These are phyloP conservation scores for Podospora conica DNA, from an alignment of 495 filamentous ascomycete species.

Conservation along the genomic window DNA sequence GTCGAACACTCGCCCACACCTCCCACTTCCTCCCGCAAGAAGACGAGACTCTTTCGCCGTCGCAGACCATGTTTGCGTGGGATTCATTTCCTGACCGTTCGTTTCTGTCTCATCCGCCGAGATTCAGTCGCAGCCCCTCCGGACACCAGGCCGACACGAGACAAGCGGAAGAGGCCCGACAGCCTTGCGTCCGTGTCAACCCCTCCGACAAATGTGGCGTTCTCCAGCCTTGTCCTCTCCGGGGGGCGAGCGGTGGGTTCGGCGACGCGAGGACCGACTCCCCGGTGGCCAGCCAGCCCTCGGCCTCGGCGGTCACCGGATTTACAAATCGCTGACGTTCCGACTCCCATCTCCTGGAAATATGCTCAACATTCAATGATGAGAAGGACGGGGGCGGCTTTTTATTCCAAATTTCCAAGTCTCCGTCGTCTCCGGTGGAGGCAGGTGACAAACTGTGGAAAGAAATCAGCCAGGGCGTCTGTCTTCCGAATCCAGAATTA, in stretches of 20 bases:
- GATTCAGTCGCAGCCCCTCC: background rate
- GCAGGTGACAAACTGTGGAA: background rate
- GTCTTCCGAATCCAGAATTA: background rate
- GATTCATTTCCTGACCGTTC: background rate
- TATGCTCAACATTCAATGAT: background rate
- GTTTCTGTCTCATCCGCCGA: background rate
- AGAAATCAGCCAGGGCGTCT: background rate
- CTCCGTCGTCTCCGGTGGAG: background rate
- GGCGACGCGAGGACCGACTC: background rate
- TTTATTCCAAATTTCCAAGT: background rate
- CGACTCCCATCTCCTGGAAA: background rate
- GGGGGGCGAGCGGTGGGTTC: background rate
- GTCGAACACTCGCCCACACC: background rate
- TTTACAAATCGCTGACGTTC: background rate
- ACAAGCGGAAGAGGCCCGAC: background rate
- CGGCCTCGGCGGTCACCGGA: background rate
- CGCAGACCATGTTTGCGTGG: background rate
- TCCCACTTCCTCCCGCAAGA: background rate
- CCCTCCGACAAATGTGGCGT: background rate
- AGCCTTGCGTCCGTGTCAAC: background rate
- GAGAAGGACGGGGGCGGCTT: background rate
- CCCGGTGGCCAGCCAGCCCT: background rate
- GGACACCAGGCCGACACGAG: background rate
- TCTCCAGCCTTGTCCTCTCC: background rate
- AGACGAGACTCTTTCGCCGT: conserved; percentile 4